Percentiles rank a stretch among this genome's conserved stretches.
phyloP scores from a whole-genome alignment of 129 eudicot genomes.

The Calendula officinalis region DNA sequence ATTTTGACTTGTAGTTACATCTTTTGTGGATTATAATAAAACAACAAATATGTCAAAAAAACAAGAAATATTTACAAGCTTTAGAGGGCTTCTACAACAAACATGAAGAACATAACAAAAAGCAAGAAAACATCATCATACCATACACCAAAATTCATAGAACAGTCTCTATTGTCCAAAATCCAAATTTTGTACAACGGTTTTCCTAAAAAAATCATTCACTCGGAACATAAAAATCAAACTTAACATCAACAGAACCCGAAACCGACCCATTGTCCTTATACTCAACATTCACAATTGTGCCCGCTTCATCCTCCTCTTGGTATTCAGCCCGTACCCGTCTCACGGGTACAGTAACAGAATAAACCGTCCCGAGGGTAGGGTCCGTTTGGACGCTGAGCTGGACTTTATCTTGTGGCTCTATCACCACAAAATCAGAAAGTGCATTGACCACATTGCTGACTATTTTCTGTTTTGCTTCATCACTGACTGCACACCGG shows the following conservation, averaged over 20 bases:
- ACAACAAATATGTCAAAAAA: too few relatives aligned
- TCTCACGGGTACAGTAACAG: conserved; percentile 73
- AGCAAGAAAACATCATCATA: not conserved
- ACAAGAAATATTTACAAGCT: not conserved
- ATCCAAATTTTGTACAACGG: not conserved
- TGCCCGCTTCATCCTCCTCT: conserved; percentile 49
- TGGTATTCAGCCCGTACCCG: conserved; percentile 72
- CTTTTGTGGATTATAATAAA: too few relatives aligned
- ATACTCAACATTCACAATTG: conserved; percentile 66
- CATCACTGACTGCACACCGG: conserved; percentile 84
- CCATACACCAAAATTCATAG: not conserved
- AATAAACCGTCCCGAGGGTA: conserved; percentile 67
- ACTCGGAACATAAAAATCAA: conserved; percentile 73
- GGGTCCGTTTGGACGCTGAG: conserved; percentile 68
- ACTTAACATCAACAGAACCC: conserved; percentile 78
- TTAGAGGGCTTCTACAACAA: conserved; percentile 5
- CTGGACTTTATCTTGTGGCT: conserved; percentile 81
- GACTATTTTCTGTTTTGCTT: conserved; percentile 80
- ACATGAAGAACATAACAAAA: not conserved
- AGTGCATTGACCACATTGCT: conserved; percentile 58
- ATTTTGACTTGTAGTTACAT: too few relatives aligned
- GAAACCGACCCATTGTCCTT: conserved; percentile 62
- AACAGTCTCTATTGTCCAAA: conserved; percentile 1
- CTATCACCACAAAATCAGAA: conserved; percentile 84
- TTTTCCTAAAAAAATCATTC: conserved; percentile 23